Evolutionary conservation across 2,329 filamentous ascomycete genomes (phyloP).

Genomic region (Fusarium armeniacum): DNA sequence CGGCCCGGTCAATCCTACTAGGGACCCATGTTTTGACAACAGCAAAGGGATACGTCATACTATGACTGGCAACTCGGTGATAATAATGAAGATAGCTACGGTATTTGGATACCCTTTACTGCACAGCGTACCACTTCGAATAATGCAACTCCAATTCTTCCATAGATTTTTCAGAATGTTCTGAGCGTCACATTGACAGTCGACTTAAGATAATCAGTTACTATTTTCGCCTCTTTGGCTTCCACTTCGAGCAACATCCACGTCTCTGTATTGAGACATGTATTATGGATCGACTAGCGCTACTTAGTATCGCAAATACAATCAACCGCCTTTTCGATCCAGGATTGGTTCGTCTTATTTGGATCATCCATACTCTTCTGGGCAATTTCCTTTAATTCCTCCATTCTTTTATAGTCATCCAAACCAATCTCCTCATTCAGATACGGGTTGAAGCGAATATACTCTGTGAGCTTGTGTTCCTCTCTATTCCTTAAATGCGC

Average conservation of each 20-base stretch:
- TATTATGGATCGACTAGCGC: background rate
- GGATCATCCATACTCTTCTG: background rate
- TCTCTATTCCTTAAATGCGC: constrained; percentile 1
- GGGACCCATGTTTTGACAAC: too few relatives aligned
- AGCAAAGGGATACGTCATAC: background rate
- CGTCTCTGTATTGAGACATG: background rate
- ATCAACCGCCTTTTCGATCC: constrained; percentile 10
- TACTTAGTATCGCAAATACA: constrained; percentile 9
- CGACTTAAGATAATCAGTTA: background rate
- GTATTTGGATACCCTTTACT: background rate
- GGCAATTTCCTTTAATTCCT: background rate
- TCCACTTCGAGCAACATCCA: too few relatives aligned
- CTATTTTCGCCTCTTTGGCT: too few relatives aligned
- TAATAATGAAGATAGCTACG: rapidly evolving
- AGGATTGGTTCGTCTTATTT: constrained; percentile 1
- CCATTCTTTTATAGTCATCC: constrained; percentile 30
- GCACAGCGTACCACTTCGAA: background rate
- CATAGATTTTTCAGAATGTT: too few relatives aligned
- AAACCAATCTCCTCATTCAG: constrained; percentile 30
- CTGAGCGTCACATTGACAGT: rapidly evolving
- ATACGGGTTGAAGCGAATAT: constrained; percentile 25
- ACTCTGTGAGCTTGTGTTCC: constrained; percentile 28
- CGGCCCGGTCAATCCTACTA: background rate
- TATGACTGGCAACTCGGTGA: too few relatives aligned
- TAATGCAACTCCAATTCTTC: background rate